Conservation (phyloP, 2,329 filamentous ascomycete genomes). For the Pseudophaeomoniella oleicola region DNA sequence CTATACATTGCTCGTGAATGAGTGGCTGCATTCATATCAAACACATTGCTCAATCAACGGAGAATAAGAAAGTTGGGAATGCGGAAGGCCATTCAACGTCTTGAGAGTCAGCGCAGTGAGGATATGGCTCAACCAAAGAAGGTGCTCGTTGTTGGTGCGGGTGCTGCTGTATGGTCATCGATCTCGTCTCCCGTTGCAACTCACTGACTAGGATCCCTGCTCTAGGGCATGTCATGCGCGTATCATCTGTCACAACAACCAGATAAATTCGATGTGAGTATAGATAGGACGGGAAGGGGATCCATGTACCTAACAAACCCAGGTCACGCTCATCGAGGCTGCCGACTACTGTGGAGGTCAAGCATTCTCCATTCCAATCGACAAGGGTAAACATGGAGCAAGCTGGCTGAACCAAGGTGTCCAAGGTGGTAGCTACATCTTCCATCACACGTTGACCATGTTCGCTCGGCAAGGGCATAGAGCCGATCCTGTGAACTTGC, state of each 20-base stretch:
- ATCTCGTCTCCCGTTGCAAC: not conserved
- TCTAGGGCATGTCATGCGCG: conserved; percentile 22
- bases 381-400: conserved; percentile 41
- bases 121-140: conserved; percentile 23
- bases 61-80: too few relatives aligned
- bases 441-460: conserved; percentile 49
- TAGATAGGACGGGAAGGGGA: not conserved
- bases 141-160: conserved; percentile 46
- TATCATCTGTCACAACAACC: conserved; percentile 51
- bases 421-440: conserved; percentile 45
- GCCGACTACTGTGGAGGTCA: conserved; percentile 46
- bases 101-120: not conserved
- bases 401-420: conserved; percentile 49
- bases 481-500: conserved; percentile 42
- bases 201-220: too few relatives aligned
- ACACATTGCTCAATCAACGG: too few relatives aligned
- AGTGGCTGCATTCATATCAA: too few relatives aligned
- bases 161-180: conserved; percentile 38
- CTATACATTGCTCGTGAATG: too few relatives aligned
- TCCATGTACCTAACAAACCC: not conserved
- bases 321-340: conserved; percentile 48
- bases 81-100: not conserved
- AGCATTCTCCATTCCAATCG: conserved; percentile 42
- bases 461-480: conserved; percentile 42
- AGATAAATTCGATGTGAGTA: conserved; percentile 38